Evolutionary conservation across 2,329 filamentous ascomycete species (phyloP).

Genomic region (Sporothrix brasiliensis): DNA sequence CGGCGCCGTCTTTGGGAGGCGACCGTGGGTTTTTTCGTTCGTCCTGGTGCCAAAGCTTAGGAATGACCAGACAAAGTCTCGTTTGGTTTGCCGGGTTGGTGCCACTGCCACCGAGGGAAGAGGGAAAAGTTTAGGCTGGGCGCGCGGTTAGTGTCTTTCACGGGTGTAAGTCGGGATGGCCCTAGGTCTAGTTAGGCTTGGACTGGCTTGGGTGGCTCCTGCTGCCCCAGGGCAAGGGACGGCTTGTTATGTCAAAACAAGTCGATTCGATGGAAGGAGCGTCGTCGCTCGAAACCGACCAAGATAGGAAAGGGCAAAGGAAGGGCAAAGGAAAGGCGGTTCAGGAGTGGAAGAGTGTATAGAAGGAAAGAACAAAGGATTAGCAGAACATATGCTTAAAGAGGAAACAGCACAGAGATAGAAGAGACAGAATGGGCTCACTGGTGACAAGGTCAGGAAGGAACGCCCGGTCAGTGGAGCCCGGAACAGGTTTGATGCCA

Average conservation of each 20-base stretch:
- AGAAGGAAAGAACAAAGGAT: not conserved
- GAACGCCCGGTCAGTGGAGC: not conserved
- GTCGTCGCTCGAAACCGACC: not conserved
- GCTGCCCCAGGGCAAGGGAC: not conserved
- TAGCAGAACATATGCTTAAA: not conserved
- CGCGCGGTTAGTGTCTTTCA: conserved; percentile 5
- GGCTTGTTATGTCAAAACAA: not conserved
- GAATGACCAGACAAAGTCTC: not conserved
- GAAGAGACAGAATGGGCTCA: not conserved
- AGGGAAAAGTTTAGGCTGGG: conserved; percentile 26
- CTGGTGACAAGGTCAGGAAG: conserved; percentile 3
- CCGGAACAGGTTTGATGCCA: conserved; percentile 1
- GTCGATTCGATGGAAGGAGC: conserved; percentile 3
- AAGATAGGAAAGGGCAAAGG: not conserved
- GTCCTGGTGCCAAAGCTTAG: not conserved
- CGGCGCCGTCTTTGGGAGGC: not conserved
- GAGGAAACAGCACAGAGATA: not conserved
- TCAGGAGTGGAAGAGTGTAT: not conserved
- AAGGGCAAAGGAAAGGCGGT: not conserved
- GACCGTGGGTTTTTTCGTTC: not conserved
- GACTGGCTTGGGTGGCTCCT: not conserved
- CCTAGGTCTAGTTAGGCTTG: not conserved
- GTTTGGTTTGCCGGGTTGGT: no score
- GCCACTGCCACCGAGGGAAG: conserved; percentile 9
- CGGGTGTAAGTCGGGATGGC: conserved; percentile 11